Base-by-base conservation (phyloP, 148 eudicot genomes). In the Mesembryanthemum crystallinum region DNA sequence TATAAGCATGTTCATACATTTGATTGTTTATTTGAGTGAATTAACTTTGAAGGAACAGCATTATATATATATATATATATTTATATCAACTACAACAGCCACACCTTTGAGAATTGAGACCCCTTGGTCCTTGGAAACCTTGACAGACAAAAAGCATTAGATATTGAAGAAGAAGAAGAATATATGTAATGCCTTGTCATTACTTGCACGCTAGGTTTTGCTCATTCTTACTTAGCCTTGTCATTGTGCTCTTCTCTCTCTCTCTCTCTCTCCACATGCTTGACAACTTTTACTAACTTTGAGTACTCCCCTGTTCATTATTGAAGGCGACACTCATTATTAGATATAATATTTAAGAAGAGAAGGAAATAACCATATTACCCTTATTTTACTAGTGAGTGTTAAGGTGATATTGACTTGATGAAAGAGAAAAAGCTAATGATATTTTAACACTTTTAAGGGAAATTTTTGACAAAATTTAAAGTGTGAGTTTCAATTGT, bases 201-300 rank as follows among this genome's bases (percentile, higher is more conserved):
- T 74, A 72, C 83, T 83, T 83, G 81, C 81, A 83, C 79, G 76
- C 79, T 75, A 83, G 81, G 83, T 80, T 77, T 64, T 83, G 73
- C 54, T 77, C 78, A 76, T 76, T 78, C 77, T 75, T 55, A 66
- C 32, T 74, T 5, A 27, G 78, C 79, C 78, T 78, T 82, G n/a
- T 55, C 62, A 67, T 67, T 43, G 17, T 69, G 45, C 23, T 72
- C 17, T 21, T 28, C 55, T 52, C 27, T 49, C 63, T 67, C 55
- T 69, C 75, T 70, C 71, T 55, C 60, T 67, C 61, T 70, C 49
- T 12, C 62, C 78, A 71, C 76, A 71, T 82, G 85, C 81, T 75
- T 75, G 64, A 35, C 52, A 65, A 69, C 71, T 74, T 76, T 82
- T 79, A 71, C 73, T 68, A 63, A 39, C 68, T 60, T 67, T 49